A percentile compares a stretch with the other conserved stretches of the same genome.
These are phyloP conservation scores for Massariosphaeria phaeospora DNA, from an alignment of 495 filamentous ascomycete species.

Conservation along the genomic window DNA sequence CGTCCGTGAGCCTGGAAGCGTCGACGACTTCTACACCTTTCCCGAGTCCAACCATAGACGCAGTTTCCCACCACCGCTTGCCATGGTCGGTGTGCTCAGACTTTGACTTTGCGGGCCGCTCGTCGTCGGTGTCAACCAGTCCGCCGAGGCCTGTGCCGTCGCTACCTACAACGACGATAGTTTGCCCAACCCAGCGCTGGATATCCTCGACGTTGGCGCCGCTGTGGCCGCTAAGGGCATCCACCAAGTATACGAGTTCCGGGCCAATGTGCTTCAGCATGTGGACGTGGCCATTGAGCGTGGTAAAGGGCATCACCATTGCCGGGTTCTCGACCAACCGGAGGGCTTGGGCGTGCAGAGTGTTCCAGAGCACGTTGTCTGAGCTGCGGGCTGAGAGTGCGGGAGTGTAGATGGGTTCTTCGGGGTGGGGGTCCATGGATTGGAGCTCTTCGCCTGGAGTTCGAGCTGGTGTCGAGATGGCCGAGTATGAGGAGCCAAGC, in stretches of 20 bases:
- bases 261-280: conserved; percentile 79
- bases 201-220: conserved; percentile 36
- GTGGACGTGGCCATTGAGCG: conserved; percentile 67
- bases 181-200: conserved; percentile 71
- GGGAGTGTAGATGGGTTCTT: conserved; percentile 28
- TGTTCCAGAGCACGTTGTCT: conserved; percentile 57
- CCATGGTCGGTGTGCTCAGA: conserved; percentile 10
- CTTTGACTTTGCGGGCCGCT: conserved; percentile 55
- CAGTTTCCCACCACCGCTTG: conserved; percentile 72
- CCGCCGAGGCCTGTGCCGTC: conserved; percentile 62
- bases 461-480: conserved; percentile 68
- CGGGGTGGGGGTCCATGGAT: conserved; percentile 45
- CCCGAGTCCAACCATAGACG: conserved; percentile 75
- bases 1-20: conserved; percentile 67
- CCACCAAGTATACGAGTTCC: conserved; percentile 67
- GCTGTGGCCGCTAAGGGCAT: conserved; percentile 34
- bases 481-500: conserved; percentile 80
- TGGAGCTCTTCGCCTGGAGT: conserved; percentile 61
- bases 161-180: conserved; percentile 77
- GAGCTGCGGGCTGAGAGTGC: conserved; percentile 32
- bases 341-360: conserved; percentile 69
- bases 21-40: conserved; percentile 85
- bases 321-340: conserved; percentile 72
- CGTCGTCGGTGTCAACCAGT: conserved; percentile 85
- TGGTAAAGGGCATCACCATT: conserved; percentile 84